Base-by-base conservation (phyloP, 2,329 filamentous ascomycete species). In the Colletotrichum plurivorum region DNA sequence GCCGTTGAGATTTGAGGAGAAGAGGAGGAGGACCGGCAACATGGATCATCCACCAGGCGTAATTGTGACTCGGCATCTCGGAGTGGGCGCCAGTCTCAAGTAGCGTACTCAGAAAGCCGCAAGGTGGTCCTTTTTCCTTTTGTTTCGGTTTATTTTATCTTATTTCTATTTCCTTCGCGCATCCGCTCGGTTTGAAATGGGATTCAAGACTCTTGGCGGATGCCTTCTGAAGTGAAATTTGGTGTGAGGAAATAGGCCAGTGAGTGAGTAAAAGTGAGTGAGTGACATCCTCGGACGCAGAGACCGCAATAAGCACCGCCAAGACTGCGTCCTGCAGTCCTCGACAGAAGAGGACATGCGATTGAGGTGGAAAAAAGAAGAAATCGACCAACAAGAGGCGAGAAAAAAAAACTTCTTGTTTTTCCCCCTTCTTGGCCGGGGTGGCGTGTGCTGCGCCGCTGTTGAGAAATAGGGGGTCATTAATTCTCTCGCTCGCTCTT, bases 401-500 rank as follows among this genome's bases (percentile, higher is more conserved):
- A 43, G 41, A 39, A 48, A 49, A 16, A 27, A 9, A 48, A 67
- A 49, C 31, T 10, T 36, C 31, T 36, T 36, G 31, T 36, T 36
- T 53, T 52, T 59, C 54, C 27, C 66, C 48, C 27, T 31, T 54
- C 56, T 36, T 36, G 31, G 48, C 61, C 39, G 49, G 60, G 49
- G 60, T 63, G 60, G 60, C 52, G 31, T 25, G 51, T 63, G 60
- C 60, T 63, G 60, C 62, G 66, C 66, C 61, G 66, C 66, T 45
- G 49, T 52, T 55, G 62, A 36, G 49, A 39, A 65, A 51, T 31
- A 60, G 61, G 63, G 63, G 20, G 49, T 22, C 46, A 8, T 59
- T 66, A n/a, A 52, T 27, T 25, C 39, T 63, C 31, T 43, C 36
- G 27, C 41, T 16, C 41, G 25, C 39, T 56, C 31, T 36, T 51